Base-by-base conservation (phyloP, 768 basidiomycete species). In the Suillus weaverae region DNA sequence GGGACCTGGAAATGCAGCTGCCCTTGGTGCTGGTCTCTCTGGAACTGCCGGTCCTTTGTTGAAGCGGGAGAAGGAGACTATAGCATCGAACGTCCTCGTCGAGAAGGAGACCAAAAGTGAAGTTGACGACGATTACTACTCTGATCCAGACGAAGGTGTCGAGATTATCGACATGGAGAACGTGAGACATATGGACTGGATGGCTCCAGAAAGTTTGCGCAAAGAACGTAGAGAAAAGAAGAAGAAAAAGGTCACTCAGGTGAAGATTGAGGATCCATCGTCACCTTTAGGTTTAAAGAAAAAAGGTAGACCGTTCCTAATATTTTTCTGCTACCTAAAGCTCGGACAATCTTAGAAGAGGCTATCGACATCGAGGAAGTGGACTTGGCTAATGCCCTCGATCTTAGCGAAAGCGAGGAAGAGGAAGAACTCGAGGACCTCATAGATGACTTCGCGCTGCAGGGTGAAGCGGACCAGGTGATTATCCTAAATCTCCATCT, bases 121-220 rank as follows among this genome's bases (percentile, higher is more conserved):
- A 55, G 81, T 84, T 20, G 86, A 90, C 20, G 86, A 80, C 7
- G 92, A 93, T 65, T 81, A 82, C 22, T 94, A 94, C 76, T 95
- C 93, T 20, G 93, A 95, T 65, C 90, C 91, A 14, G 93, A 94
- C 70, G 91, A 93, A 62, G 92, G 91, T 13, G 89, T 94, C 32
- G 91, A 94, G 77, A 92, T 94, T 61, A 80, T 95, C 46, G 93
- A 95, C 70, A 90, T 95, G 85, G 87, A 89, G 36, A 83, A 89
- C 64, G 86, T 95, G 36, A 78, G 83, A 60, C 80, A 87, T 66
- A 86, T 95, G 86, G 93, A 95, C 74, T 93, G 89, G 87, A 92
- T 92, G 89, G 93, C 93, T 9, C 93, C 93, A 1, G 91, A 94
- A 72, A 87, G 83, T 66, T 71, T 94, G 62, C 80, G 78, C 62